Evolutionary conservation across 495 filamentous ascomycete genomes (phyloP).

Genomic region (Podospora fimiseda): DNA sequence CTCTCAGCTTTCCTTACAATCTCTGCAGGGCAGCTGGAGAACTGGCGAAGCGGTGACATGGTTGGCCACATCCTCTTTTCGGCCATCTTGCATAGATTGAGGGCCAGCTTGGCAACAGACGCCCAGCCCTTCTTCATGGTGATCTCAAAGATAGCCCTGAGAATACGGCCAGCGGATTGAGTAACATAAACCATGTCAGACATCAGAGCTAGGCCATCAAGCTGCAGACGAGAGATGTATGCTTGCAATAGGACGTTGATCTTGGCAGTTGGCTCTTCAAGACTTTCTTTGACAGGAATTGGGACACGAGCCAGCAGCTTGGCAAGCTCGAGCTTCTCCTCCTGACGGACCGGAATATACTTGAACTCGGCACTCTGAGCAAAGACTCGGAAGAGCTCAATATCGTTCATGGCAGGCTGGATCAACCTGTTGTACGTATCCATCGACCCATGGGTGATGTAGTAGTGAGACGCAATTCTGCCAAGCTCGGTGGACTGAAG

Average conservation of each 20-base stretch:
- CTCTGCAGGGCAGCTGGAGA: conserved; percentile 72
- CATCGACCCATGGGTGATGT: conserved; percentile 96
- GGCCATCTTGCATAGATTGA: conserved; percentile 98
- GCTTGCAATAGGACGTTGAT: conserved; percentile 99
- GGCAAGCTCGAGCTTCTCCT: conserved; percentile 93
- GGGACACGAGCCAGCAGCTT: conserved; percentile 87
- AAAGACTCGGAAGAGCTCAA: conserved; percentile 97
- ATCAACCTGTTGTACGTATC: conserved; percentile 92
- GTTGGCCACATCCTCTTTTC: conserved; percentile 99
- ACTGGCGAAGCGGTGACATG: conserved; percentile 92
- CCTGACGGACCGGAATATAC: conserved; percentile 95
- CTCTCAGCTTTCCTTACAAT: conserved; percentile 87
- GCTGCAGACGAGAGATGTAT: conserved; percentile 88
- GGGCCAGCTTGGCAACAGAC: conserved; percentile 81
- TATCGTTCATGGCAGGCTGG: conserved; percentile 81
- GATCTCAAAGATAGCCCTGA: conserved; percentile 95
- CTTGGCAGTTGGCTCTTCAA: conserved; percentile 95
- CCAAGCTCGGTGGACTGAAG: conserved; percentile 90
- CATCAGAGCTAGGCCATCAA: conserved; percentile 94
- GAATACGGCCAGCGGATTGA: conserved; percentile 92
- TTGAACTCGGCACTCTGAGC: conserved; percentile 97
- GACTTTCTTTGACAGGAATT: conserved; percentile 93
- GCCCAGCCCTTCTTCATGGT: conserved; percentile 94
- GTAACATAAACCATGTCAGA: conserved; percentile 98
- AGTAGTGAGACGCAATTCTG: conserved; percentile 94